These are phyloP conservation scores for Cyclotella sp. DNA, from an alignment of 108 stramenopile genomes.

Conservation along the genomic window DNA sequence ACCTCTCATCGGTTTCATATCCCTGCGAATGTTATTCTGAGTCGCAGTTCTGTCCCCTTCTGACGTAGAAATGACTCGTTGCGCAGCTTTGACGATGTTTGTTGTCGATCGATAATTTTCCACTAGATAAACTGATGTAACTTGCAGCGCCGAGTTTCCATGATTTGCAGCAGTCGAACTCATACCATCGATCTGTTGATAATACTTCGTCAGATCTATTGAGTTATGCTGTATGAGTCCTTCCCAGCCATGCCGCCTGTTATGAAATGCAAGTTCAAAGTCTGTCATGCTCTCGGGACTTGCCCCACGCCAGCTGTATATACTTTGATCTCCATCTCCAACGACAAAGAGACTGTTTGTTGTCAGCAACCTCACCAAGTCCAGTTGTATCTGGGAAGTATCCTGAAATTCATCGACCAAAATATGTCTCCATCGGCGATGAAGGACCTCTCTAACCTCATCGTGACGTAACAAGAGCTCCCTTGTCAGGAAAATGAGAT, in stretches of 20 bases:
- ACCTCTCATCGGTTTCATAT: slow-evolving; percentile 84
- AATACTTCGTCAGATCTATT: slow-evolving; percentile 24
- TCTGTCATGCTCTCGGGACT: slow-evolving; percentile 73
- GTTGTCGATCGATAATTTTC: slow-evolving; percentile 85
- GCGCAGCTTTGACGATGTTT: slow-evolving; percentile 84
- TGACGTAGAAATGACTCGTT: slow-evolving; percentile 70
- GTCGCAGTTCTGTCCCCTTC: slow-evolving; percentile 18
- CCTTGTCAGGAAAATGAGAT: slow-evolving; percentile 83
- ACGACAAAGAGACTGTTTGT: slow-evolving; percentile 78
- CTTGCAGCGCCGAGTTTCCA: slow-evolving; percentile 25
- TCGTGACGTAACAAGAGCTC: slow-evolving; percentile 63
- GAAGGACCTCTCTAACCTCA: slow-evolving; percentile 56
- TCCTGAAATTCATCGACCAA: slow-evolving; percentile 93
- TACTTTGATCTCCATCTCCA: slow-evolving; percentile 87
- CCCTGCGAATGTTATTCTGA: slow-evolving; percentile 57
- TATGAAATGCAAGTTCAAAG: slow-evolving; percentile 63
- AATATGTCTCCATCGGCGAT: slow-evolving; percentile 76
- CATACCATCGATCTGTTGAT: slow-evolving; percentile 16
- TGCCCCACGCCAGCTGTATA: slow-evolving; percentile 87
- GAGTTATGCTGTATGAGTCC: slow-evolving; percentile 22
- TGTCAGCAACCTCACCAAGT: slow-evolving; percentile 75
- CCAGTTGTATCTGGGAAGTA: slow-evolving; percentile 73
- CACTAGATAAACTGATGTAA: slow-evolving; percentile 76
- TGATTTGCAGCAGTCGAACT: neutral
- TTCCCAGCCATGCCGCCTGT: slow-evolving; percentile 40